Evolutionary conservation across 371 early-diverging fungal species (phyloP).

Genomic region (Dipsacomyces acuminosporus): DNA sequence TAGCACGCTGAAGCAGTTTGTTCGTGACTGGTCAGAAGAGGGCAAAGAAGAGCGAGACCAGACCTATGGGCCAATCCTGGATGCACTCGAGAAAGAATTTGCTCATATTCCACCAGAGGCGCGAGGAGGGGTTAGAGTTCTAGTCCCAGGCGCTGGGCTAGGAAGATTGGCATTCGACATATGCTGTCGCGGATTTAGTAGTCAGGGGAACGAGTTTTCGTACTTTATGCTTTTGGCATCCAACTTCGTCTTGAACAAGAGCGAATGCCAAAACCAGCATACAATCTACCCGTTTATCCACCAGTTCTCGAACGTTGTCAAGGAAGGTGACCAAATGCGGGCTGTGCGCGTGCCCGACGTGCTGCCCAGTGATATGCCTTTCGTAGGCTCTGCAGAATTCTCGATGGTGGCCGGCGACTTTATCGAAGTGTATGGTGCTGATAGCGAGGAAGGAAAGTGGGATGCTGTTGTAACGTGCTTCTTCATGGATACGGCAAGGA

Average conservation of each 20-base stretch:
- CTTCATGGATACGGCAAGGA: constrained; percentile 95
- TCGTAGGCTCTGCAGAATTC: constrained; percentile 61
- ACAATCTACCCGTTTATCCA: constrained; percentile 86
- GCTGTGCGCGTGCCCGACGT: constrained; percentile 79
- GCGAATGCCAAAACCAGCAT: constrained; percentile 51
- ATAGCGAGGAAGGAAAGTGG: constrained; percentile 61
- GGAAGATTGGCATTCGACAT: constrained; percentile 87
- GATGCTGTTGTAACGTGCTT: constrained; percentile 90
- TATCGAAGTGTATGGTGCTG: constrained; percentile 72
- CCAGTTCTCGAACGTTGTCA: constrained; percentile 74
- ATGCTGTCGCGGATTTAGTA: constrained; percentile 69
- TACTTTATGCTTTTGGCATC: constrained; percentile 80
- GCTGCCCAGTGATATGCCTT: constrained; percentile 57
- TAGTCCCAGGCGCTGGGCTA: constrained; percentile 90
- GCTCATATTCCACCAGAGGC: constrained; percentile 7
- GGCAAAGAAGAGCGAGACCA: constrained; percentile 73
- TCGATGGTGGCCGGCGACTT: constrained; percentile 98
- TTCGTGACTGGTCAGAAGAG: constrained; percentile 87
- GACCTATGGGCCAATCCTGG: constrained; percentile 74
- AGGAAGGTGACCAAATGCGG: constrained; percentile 57
- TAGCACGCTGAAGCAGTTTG: constrained; percentile 84
- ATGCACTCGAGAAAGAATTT: constrained; percentile 56
- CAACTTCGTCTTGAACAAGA: constrained; percentile 77
- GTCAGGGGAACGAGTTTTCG: constrained; percentile 81
- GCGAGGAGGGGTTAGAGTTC: constrained; percentile 44